A percentile compares a stretch with the other conserved stretches of the same genome.
phyloP scores from a whole-genome alignment of 805 yeast species.

The Debaryomyces hansenii region DNA sequence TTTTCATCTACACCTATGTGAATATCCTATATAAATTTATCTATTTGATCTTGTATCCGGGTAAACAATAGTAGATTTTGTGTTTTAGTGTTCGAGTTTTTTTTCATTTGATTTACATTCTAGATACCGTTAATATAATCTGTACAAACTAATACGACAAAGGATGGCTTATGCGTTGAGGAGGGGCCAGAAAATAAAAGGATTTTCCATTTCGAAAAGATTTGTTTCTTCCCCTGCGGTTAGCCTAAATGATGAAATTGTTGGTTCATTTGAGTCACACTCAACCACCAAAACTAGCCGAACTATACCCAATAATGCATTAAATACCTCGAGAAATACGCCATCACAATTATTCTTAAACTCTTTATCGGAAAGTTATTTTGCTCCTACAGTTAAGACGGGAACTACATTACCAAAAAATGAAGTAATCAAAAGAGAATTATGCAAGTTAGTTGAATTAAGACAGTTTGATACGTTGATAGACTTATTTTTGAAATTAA shows the following conservation, averaged over 20 bases:
- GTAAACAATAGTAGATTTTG: background rate
- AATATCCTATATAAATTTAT: too few relatives aligned
- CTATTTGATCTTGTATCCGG: background rate
- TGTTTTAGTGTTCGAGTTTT: background rate
- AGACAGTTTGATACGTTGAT: slow-evolving; percentile 14
- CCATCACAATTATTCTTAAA: slow-evolving; percentile 8
- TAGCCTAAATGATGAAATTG: slow-evolving; percentile 10
- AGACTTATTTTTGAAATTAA: slow-evolving; percentile 14
- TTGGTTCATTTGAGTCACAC: slow-evolving; percentile 2
- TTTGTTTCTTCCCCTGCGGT: slow-evolving; percentile 10
- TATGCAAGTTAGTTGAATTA: slow-evolving; percentile 13
- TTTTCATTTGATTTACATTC: background rate
- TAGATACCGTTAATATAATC: background rate
- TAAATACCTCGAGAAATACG: background rate
- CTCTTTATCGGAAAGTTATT: slow-evolving; percentile 13
- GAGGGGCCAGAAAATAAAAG: background rate
- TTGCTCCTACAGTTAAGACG: slow-evolving; percentile 7
- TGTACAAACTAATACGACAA: too few relatives aligned
- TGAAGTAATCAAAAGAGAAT: slow-evolving; percentile 11
- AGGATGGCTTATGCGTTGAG: slow-evolving; percentile 3
- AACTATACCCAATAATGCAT: background rate
- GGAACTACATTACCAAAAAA: slow-evolving; percentile 2
- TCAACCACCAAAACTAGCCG: background rate
- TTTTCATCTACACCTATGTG: too few relatives aligned
- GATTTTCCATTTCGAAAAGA: slow-evolving; percentile 4